Evolutionary conservation across 352 stramenopile species (phyloP), one percentile per base, ranked within the genome.

Genomic region (Hyaloperonospora brassicae): DNA sequence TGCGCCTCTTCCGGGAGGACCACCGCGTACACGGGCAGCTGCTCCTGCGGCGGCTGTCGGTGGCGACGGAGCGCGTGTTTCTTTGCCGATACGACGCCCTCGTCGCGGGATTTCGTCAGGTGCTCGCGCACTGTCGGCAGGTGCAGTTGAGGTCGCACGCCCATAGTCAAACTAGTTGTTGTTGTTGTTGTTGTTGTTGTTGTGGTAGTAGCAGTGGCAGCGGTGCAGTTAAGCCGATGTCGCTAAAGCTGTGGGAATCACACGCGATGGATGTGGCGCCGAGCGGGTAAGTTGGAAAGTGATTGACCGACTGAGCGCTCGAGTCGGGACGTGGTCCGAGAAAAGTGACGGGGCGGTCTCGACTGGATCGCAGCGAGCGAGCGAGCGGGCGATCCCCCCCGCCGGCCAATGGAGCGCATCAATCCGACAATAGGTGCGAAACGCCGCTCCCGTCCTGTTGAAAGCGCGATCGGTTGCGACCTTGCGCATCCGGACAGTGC

Each of bases 131-230:
- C 46, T n/a, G 61, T 44, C 27, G 56, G 53, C 30, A 72, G 30
- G 41, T 35, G 61, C 13, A 61, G 34, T 42, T 63, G 61, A 59
- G 68, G 55, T 57, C 68, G 76, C 55, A 84, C 66, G 67, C 68
- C 71, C 76, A 86, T 86, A 2, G 51, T 13, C 8, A 8, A 34
- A 8, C 4, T 34, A 34, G 27, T 9, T 34, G 17, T 17, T 17
- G 17, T 17, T 17, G 17, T 17, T 17, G 17, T 17, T 17, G 17
- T 17, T 17, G 17, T 17, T 17, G 17, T 17, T 17, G 17, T 17
- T 17, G 17, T 17, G 17, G 17, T 17, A 17, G 17, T 17, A 17
- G 17, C 17, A 17, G 17, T 17, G 17, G 17, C 17, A 17, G 17
- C 17, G 17, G 17, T 17, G 17, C 17, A 17, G 17, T 17, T 17